A percentile compares a stretch with the other conserved stretches of the same genome.
Conservation (phyloP, 257 asterid genomes). For the Echites panduratus region DNA sequence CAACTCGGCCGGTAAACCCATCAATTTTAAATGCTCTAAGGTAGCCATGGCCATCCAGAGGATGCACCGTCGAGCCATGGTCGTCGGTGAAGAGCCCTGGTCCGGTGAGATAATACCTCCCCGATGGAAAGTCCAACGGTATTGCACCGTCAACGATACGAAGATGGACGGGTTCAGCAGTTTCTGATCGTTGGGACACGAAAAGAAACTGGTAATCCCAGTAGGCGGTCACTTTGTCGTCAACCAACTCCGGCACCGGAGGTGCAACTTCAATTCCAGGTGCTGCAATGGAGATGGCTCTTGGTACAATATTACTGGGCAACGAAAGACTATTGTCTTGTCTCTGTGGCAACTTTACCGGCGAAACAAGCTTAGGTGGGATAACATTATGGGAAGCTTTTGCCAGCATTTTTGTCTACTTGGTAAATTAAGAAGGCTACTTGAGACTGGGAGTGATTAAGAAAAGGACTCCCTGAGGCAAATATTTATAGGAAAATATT, state of each 20-base stretch:
- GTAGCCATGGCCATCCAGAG: slow-evolving; percentile 92
- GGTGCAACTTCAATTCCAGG: slow-evolving; percentile 25
- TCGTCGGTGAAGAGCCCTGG: slow-evolving; percentile 91
- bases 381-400: slow-evolving; percentile 43
- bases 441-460: neutral
- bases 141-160: slow-evolving; percentile 72
- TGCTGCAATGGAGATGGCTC: slow-evolving; percentile 61
- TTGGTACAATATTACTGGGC: slow-evolving; percentile 31
- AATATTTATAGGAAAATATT: slow-evolving; percentile 1
- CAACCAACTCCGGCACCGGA: slow-evolving; percentile 22
- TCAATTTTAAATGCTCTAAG: slow-evolving; percentile 57
- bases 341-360: slow-evolving; percentile 35
- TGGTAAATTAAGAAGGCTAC: neutral
- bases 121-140: slow-evolving; percentile 73
- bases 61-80: slow-evolving; percentile 98
- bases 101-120: slow-evolving; percentile 80
- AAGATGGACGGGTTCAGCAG: slow-evolving; percentile 53
- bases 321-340: slow-evolving; percentile 25
- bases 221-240: slow-evolving; percentile 64
- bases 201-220: slow-evolving; percentile 92
- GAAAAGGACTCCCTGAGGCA: neutral
- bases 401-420: slow-evolving; percentile 55
- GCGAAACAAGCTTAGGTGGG: slow-evolving; percentile 45
- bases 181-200: slow-evolving; percentile 85
- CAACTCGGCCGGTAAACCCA: slow-evolving; percentile 38